These are phyloP conservation scores for Suillus fuscotomentosus DNA, from an alignment of 768 basidiomycete species.

Conservation along the genomic window DNA sequence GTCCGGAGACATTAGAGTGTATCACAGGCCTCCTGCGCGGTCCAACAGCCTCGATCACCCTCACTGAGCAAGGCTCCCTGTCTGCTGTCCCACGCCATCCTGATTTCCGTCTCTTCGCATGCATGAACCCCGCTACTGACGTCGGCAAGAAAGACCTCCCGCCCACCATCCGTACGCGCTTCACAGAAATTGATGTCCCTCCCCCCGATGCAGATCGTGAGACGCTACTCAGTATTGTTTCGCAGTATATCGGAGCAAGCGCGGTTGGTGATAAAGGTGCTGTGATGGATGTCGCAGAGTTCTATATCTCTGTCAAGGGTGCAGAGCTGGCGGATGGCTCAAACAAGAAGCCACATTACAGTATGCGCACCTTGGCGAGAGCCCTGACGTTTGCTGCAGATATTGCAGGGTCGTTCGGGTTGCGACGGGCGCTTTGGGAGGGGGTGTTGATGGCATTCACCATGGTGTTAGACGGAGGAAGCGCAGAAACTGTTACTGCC, in stretches of 20 bases:
- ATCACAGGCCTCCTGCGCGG: slow-evolving; percentile 84
- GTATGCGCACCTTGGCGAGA: slow-evolving; percentile 92
- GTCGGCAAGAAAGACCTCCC: slow-evolving; percentile 98
- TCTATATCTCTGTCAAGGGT: slow-evolving; percentile 79
- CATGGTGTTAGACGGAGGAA: slow-evolving; percentile 82
- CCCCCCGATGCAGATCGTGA: slow-evolving; percentile 91
- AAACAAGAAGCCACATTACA: slow-evolving; percentile 92
- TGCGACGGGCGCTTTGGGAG: slow-evolving; percentile 91
- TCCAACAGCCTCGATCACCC: slow-evolving; percentile 84
- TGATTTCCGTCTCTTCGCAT: slow-evolving; percentile 95
- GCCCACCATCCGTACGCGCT: slow-evolving; percentile 83
- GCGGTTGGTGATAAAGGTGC: slow-evolving; percentile 84
- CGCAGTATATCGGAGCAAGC: slow-evolving; percentile 83
- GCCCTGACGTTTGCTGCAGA: slow-evolving; percentile 90
- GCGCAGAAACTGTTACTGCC: slow-evolving; percentile 60
- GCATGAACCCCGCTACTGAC: slow-evolving; percentile 99
- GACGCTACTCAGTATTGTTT: slow-evolving; percentile 82
- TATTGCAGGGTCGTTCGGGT: slow-evolving; percentile 68
- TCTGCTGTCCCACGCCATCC: slow-evolving; percentile 90
- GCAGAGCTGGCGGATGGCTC: slow-evolving; percentile 89
- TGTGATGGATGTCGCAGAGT: slow-evolving; percentile 89
- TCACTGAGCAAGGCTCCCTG: slow-evolving; percentile 90
- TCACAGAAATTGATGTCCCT: slow-evolving; percentile 96
- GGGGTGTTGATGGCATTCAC: slow-evolving; percentile 98
- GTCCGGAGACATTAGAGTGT: slow-evolving; percentile 91